These are phyloP conservation scores for Phytopythium kandeliae DNA, from an alignment of 352 stramenopile genomes.

Conservation along the genomic window DNA sequence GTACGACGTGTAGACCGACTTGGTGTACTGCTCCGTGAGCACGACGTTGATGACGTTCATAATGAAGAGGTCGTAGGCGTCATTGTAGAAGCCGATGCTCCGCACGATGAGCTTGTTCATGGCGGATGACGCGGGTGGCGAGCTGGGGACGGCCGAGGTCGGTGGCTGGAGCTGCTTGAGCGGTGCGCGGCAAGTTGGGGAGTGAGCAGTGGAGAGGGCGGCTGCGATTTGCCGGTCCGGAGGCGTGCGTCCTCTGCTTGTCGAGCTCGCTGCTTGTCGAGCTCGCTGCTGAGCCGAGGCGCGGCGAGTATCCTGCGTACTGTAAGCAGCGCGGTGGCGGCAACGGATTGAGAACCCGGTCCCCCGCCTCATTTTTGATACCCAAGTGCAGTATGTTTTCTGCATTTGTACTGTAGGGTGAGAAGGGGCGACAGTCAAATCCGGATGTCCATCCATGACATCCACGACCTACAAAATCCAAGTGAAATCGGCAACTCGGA, in stretches of 20 bases:
- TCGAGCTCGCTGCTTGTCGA: no score
- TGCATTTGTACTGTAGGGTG: not conserved
- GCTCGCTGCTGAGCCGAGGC: not conserved
- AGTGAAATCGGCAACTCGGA: not conserved
- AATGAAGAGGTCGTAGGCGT: slow-evolving; percentile 61
- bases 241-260: no score
- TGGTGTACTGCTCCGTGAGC: slow-evolving; percentile 51
- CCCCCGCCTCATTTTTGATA: not conserved
- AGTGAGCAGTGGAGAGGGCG: not conserved
- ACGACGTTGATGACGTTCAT: slow-evolving; percentile 70
- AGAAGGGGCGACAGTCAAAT: not conserved
- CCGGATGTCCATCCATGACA: not conserved
- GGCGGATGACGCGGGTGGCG: not conserved
- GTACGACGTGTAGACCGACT: slow-evolving; percentile 48
- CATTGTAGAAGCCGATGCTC: slow-evolving; percentile 54
- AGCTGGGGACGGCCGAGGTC: not conserved
- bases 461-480: not conserved
- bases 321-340: no score
- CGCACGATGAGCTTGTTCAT: slow-evolving; percentile 57
- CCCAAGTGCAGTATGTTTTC: not conserved
- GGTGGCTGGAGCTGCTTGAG: not conserved
- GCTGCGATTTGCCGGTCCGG: no score
- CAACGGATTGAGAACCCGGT: not conserved
- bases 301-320: no score
- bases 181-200: not conserved